Evolutionary conservation across 345 rosid species (phyloP).

Genomic region (Hibiscus mutabilis): DNA sequence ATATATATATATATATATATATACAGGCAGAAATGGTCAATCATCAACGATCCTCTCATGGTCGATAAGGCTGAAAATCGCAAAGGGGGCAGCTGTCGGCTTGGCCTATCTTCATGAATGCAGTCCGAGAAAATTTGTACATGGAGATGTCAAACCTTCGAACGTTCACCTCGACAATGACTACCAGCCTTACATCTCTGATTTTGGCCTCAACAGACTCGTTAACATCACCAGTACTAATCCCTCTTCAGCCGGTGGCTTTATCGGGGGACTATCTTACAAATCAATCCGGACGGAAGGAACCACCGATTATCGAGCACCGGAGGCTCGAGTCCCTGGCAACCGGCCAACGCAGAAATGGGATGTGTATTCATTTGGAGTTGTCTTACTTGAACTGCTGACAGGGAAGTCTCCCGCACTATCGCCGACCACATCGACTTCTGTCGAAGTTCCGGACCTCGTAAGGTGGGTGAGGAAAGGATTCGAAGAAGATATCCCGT

Average conservation of each 20-base stretch:
- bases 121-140: conserved; percentile 87
- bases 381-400: conserved; percentile 70
- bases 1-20: not conserved
- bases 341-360: conserved; percentile 67
- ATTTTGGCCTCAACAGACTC: conserved; percentile 78
- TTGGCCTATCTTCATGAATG: conserved; percentile 94
- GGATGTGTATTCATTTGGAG: conserved; percentile 87
- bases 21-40: conserved; percentile 73
- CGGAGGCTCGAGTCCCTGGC: conserved; percentile 69
- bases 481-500: conserved; percentile 70
- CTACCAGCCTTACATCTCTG: conserved; percentile 63
- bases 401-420: conserved; percentile 87
- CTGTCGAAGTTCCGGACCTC: conserved; percentile 66
- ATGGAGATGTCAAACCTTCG: conserved; percentile 84
- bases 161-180: conserved; percentile 83
- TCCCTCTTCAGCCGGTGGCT: conserved; percentile 62
- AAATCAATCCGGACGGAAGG: conserved; percentile 48
- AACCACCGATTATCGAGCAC: conserved; percentile 66
- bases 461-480: conserved; percentile 95
- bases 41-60: conserved; percentile 69
- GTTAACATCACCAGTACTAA: conserved; percentile 64
- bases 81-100: conserved; percentile 85
- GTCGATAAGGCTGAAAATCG: conserved; percentile 79
- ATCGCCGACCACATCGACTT: conserved; percentile 59
- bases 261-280: conserved; percentile 75